These are phyloP conservation scores for Pycnococcus provasolii DNA, from an alignment of 139 green algal species.

Conservation along the genomic window DNA sequence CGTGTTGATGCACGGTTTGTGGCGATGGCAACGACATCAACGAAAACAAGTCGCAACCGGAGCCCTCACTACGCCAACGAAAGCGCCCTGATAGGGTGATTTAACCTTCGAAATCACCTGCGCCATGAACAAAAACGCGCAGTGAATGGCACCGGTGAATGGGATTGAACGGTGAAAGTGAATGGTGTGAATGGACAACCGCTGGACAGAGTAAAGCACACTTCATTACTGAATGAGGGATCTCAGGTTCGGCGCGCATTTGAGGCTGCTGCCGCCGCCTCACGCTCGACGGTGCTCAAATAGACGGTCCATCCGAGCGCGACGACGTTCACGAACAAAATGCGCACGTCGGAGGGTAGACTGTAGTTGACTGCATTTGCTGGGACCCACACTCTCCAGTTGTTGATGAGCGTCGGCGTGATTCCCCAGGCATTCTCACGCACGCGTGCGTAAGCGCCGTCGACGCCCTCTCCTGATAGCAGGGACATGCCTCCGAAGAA, in stretches of 20 bases:
- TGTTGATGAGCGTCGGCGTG: neutral
- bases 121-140: neutral
- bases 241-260: too few relatives aligned
- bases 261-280: neutral
- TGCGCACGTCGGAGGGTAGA: neutral
- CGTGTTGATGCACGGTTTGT: too few relatives aligned
- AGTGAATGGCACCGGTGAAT: too few relatives aligned
- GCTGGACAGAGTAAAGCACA: too few relatives aligned
- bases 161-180: too few relatives aligned
- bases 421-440: neutral
- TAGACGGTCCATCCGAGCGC: neutral
- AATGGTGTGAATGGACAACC: too few relatives aligned
- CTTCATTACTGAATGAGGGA: too few relatives aligned
- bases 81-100: too few relatives aligned
- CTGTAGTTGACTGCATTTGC: neutral
- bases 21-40: too few relatives aligned
- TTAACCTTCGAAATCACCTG: neutral
- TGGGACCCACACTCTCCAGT: neutral
- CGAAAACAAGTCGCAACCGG: too few relatives aligned
- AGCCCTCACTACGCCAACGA: too few relatives aligned
- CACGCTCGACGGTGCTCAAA: neutral
- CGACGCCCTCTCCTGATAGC: neutral
- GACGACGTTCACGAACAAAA: neutral
- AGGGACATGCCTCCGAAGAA: neutral
- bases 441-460: neutral